phyloP scores from a whole-genome alignment of 768 basidiomycete species.

The Lactifluus volemus region DNA sequence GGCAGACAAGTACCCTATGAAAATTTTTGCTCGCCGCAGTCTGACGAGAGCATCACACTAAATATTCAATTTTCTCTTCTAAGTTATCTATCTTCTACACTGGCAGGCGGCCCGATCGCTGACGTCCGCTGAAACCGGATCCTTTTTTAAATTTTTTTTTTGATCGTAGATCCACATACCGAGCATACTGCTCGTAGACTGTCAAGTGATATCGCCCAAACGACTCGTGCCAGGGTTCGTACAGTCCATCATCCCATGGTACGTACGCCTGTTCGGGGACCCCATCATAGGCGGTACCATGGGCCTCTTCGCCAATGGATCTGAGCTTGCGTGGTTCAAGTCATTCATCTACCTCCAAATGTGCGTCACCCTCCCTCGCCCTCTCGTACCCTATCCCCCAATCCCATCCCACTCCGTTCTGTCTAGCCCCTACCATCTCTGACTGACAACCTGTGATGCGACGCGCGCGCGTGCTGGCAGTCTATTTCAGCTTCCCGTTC shows the following conservation, averaged over 20 bases:
- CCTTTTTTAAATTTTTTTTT: not conserved
- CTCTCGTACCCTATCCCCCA: too few relatives aligned
- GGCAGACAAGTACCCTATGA: too few relatives aligned
- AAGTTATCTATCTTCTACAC: too few relatives aligned
- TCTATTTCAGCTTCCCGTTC: slow-evolving; percentile 68
- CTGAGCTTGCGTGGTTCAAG: slow-evolving; percentile 50
- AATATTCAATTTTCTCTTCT: too few relatives aligned
- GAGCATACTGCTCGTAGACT: slow-evolving; percentile 59
- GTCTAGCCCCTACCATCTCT: not conserved
- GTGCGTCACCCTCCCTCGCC: slow-evolving; percentile 31
- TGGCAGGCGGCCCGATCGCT: not conserved
- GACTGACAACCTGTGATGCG: not conserved
- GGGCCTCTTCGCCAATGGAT: slow-evolving; percentile 31
- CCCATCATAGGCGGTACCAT: slow-evolving; percentile 51
- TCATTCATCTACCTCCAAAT: slow-evolving; percentile 53
- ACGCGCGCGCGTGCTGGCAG: slow-evolving; percentile 26
- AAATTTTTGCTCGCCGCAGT: not conserved
- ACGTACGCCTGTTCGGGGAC: slow-evolving; percentile 53
- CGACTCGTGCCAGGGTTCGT: slow-evolving; percentile 42
- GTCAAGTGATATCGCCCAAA: slow-evolving; percentile 56
- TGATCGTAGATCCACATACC: slow-evolving; percentile 50
- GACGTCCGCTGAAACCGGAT: not conserved
- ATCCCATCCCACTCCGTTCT: not conserved
- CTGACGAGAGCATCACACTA: not conserved
- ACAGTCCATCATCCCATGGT: slow-evolving; percentile 37